A percentile compares a stretch with the other conserved stretches of the same genome.
These are phyloP conservation scores for Francoa sonchifolia DNA, from an alignment of 441 rosid species.

Conservation along the genomic window DNA sequence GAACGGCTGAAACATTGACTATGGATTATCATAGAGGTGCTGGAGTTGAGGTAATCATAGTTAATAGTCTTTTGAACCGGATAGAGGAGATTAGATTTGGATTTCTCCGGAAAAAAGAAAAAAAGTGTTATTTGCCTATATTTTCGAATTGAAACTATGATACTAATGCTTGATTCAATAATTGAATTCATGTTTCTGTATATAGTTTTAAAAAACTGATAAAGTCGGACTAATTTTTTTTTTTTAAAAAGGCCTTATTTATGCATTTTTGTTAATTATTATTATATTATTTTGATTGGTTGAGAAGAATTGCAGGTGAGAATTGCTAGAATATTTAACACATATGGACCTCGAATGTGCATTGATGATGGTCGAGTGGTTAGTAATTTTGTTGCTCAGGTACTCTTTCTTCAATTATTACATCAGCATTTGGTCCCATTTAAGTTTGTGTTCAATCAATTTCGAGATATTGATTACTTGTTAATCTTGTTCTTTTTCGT, in stretches of 20 bases:
- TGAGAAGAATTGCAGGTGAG: conserved; percentile 40
- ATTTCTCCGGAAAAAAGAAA: no score
- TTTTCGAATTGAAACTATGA: no score
- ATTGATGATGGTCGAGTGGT: conserved; percentile 91
- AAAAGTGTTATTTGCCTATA: no score
- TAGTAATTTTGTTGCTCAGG: conserved; percentile 95
- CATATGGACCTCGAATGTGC: conserved; percentile 92
- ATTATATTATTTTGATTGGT: background rate
- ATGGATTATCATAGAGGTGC: conserved; percentile 95
- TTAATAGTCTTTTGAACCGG: no score
- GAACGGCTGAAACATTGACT: conserved; percentile 86
- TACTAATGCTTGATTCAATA: no score
- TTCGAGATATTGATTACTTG: background rate
- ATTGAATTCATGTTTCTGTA: no score
- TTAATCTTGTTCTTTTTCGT: no score
- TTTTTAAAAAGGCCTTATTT: no score
- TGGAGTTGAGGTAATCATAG: conserved; percentile 74
- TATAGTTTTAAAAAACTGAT: no score
- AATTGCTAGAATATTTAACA: conserved; percentile 84
- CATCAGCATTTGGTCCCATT: no score
- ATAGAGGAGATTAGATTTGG: no score
- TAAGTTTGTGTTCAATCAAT: background rate
- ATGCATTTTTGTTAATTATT: background rate
- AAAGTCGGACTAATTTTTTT: no score
- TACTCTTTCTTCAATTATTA: conserved; percentile 4